These are phyloP conservation scores for Tulasnella sp. DNA, from an alignment of 768 basidiomycete genomes.

Conservation along the genomic window DNA sequence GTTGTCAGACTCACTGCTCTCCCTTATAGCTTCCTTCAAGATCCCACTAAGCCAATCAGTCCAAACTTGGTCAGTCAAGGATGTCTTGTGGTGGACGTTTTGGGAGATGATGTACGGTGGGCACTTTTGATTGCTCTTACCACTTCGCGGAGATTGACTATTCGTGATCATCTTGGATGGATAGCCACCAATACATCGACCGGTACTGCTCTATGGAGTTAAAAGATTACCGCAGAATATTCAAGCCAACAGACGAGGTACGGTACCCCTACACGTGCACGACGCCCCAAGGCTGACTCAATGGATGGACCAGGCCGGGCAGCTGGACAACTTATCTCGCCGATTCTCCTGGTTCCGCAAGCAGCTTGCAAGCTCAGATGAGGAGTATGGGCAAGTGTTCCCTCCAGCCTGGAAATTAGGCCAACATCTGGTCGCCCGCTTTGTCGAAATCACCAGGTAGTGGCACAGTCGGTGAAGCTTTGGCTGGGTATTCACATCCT, in stretches of 20 bases:
- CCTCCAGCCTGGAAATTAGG: constrained; percentile 83
- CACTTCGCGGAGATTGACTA: not conserved
- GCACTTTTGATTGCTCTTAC: constrained; percentile 19
- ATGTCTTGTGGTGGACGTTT: constrained; percentile 81
- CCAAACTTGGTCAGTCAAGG: constrained; percentile 68
- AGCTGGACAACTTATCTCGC: constrained; percentile 88
- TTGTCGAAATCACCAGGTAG: constrained; percentile 83
- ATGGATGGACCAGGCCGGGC: constrained; percentile 55
- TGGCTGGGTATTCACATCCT: no score
- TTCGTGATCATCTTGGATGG: not conserved
- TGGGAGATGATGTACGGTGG: constrained; percentile 76
- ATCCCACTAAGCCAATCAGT: constrained; percentile 60
- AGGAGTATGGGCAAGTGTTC: constrained; percentile 79
- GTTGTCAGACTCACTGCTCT: not conserved
- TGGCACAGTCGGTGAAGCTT: not conserved
- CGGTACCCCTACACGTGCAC: not conserved
- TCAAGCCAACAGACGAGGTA: constrained; percentile 84
- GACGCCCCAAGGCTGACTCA: not conserved
- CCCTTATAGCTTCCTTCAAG: constrained; percentile 68
- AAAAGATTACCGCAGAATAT: constrained; percentile 94
- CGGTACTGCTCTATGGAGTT: constrained; percentile 86
- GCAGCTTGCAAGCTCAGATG: constrained; percentile 76
- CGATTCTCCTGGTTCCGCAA: constrained; percentile 95
- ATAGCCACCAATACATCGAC: constrained; percentile 64
- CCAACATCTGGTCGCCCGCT: constrained; percentile 75